phyloP scores from a whole-genome alignment of 495 filamentous ascomycete species.

The Lasiosphaeris hirsuta region DNA sequence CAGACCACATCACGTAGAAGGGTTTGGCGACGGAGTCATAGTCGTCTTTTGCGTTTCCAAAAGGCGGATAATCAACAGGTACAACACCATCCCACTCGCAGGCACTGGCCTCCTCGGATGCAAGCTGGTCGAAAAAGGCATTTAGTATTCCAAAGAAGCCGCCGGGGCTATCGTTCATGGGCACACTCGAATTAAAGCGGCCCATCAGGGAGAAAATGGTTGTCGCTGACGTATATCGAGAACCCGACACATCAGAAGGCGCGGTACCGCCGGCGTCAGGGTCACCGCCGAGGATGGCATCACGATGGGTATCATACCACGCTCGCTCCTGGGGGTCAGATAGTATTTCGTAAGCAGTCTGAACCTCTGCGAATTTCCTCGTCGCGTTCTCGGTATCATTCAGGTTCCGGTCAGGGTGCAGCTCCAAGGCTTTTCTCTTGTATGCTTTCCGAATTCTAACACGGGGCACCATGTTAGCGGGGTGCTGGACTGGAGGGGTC shows the following conservation, averaged over 20 bases:
- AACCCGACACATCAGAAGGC: conserved; percentile 57
- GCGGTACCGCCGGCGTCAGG: conserved; percentile 43
- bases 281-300: conserved; percentile 69
- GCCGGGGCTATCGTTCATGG: conserved; percentile 67
- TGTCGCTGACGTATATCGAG: conserved; percentile 68
- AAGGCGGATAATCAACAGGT: conserved; percentile 67
- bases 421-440: conserved; percentile 80
- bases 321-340: conserved; percentile 93
- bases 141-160: conserved; percentile 82
- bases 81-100: conserved; percentile 60
- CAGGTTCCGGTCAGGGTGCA: conserved; percentile 94
- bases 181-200: conserved; percentile 70
- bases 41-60: conserved; percentile 64
- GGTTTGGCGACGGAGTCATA: conserved; percentile 68
- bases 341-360: conserved; percentile 90
- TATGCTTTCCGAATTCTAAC: conserved; percentile 90
- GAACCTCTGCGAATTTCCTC: conserved; percentile 80
- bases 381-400: conserved; percentile 82
- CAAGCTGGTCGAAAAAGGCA: conserved; percentile 73
- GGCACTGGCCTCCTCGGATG: conserved; percentile 73
- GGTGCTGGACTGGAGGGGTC: background rate
- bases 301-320: conserved; percentile 95
- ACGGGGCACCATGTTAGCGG: conserved; percentile 4
- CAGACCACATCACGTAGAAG: conserved; percentile 80
- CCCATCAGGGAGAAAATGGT: conserved; percentile 72